A percentile compares a stretch with the other conserved stretches of the same genome.
phyloP scores from a whole-genome alignment of 306 rosid genomes.

The Cicer cuneatum region DNA sequence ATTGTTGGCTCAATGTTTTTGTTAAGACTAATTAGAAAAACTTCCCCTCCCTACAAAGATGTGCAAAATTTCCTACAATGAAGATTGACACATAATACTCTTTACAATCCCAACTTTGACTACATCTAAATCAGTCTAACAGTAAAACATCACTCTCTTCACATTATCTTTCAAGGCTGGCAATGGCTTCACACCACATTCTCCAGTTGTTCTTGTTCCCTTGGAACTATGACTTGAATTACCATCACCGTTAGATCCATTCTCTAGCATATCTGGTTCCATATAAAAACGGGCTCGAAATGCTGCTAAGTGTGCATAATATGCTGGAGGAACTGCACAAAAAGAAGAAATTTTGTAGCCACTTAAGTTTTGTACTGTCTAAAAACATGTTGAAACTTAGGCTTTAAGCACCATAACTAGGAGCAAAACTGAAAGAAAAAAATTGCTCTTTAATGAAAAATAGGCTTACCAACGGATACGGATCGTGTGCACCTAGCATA shows the following conservation, averaged over 20 bases:
- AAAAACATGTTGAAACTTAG: conserved; percentile 7
- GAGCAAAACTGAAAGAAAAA: neutral
- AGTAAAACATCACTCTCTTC: conserved; percentile 96
- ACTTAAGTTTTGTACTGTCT: neutral
- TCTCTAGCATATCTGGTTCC: conserved; percentile 87
- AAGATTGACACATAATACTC: conserved; percentile 45
- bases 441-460: conserved; percentile 14
- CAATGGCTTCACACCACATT: conserved; percentile 85
- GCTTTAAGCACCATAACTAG: neutral
- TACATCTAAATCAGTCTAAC: conserved; percentile 50
- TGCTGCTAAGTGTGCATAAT: conserved; percentile 95
- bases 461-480: conserved; percentile 81
- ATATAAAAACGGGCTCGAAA: conserved; percentile 89
- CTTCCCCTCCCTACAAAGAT: neutral
- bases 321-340: conserved; percentile 88
- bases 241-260: conserved; percentile 59
- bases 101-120: conserved; percentile 45
- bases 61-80: conserved; percentile 52
- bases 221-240: conserved; percentile 50
- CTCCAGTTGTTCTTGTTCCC: conserved; percentile 61
- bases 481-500: conserved; percentile 98
- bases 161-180: conserved; percentile 95
- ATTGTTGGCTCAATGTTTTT: conserved; percentile 10
- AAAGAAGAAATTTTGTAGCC: conserved; percentile 10
- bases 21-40: conserved; percentile 16